Evolutionary conservation across 225 moss, liverwort and hornwort species (phyloP), one percentile per base, ranked within the genome.

Genomic region (Bryum argenteum): DNA sequence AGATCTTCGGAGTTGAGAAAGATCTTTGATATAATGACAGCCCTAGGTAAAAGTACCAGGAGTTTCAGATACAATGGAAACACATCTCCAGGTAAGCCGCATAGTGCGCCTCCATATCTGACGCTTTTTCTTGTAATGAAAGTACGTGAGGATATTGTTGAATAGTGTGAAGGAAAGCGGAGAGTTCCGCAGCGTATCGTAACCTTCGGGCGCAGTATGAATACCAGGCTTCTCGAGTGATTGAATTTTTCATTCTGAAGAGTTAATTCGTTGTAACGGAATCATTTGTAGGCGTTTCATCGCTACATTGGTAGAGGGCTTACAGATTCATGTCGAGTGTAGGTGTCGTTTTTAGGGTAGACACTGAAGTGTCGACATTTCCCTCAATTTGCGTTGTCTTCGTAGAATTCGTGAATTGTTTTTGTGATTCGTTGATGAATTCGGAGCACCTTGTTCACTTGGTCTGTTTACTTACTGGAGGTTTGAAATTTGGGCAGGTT

Each of bases 11-110:
- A 62, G 53, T 66, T 22, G 39, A 73, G 70, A 56, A 54, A 45
- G 54, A 52, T 70, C 61, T 70, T 48, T 60, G 55, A 69, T 78
- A 78, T 64, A 54, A 84, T 85, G 84, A 48, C 78, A 56, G 55
- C 66, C 19, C 47, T 76, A 76, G 84, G 81, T 81, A 72, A 81
- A 78, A 39, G 54, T 24, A 23, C 71, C 56, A 70, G 78, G 71
- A 81, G 45, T 81, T 68, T 69, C 71, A 84, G 44, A 55, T 78
- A 75, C 71, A 72, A 66, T 73, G 81, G 75, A 22, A 75, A 50
- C 33, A 16, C 28, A 23, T 72, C 78, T 69, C 75, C 78, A 76
- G 81, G 84, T 85, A 66, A 73, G 69, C 54, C 55, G 28, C 50
- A 48, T 39, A 24, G 77, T 28, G 68, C 65, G 17, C 21, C 50